phyloP scores from a whole-genome alignment of 305 asterid genomes.

The Solanum chacoense region DNA sequence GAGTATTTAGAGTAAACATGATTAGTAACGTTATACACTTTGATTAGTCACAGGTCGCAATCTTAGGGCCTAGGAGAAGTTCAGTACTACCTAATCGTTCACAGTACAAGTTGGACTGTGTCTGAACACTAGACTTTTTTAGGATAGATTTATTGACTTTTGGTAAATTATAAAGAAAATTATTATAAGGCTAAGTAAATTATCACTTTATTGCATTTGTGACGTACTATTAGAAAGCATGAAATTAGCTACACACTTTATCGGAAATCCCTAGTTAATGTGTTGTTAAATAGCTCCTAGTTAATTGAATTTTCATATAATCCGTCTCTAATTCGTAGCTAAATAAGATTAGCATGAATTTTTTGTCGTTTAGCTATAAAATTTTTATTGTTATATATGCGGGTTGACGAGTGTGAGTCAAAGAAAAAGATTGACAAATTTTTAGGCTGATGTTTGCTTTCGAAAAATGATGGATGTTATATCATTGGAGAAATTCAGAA shows the following conservation, averaged over 20 bases:
- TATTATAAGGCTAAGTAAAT: background rate
- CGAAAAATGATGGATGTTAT: background rate
- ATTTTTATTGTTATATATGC: background rate
- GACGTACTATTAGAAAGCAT: background rate
- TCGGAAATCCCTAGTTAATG: no score
- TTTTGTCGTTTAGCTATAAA: background rate
- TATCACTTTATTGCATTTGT: background rate
- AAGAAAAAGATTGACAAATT: background rate
- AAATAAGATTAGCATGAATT: no score
- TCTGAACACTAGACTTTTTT: background rate
- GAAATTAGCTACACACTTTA: background rate
- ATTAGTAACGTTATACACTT: background rate
- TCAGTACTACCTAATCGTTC: background rate
- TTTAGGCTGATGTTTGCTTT: background rate
- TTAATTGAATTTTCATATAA: no score
- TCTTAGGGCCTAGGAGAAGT: background rate
- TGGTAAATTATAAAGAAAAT: background rate
- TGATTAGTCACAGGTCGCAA: background rate
- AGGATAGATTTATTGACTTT: background rate
- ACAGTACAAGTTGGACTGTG: background rate
- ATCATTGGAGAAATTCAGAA: background rate
- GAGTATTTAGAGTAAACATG: background rate
- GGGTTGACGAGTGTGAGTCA: background rate
- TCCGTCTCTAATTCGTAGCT: background rate
- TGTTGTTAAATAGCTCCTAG: background rate